Conservation (phyloP, 1,284 basidiomycete genomes). For the Phellinidium pouzarii region DNA sequence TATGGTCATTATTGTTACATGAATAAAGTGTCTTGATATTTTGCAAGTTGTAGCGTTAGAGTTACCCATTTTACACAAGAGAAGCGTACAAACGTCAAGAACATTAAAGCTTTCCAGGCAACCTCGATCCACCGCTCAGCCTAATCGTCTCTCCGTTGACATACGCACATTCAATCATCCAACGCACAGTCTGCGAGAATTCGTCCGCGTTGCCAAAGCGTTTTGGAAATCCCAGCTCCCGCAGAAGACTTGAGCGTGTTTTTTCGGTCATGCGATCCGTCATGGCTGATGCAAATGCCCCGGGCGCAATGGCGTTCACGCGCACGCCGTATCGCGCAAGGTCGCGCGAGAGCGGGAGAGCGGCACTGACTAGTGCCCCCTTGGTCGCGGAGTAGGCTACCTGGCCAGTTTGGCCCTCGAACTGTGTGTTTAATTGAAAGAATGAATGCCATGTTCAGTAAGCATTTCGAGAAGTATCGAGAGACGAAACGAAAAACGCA, state of each 20-base stretch:
- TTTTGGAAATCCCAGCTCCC: slow-evolving; percentile 37
- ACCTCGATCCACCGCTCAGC: slow-evolving; percentile 38
- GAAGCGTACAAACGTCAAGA: no score
- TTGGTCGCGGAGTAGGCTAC: slow-evolving; percentile 48
- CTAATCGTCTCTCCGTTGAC: slow-evolving; percentile 53
- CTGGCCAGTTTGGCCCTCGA: slow-evolving; percentile 45
- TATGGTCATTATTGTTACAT: neutral
- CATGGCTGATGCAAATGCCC: slow-evolving; percentile 43
- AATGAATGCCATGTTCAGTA: no score
- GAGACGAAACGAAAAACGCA: slow-evolving; percentile 26
- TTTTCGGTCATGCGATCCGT: slow-evolving; percentile 32
- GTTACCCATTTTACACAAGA: no score
- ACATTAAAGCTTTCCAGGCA: slow-evolving; percentile 33
- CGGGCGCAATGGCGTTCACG: slow-evolving; percentile 47
- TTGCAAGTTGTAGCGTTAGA: no score
- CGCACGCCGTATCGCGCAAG: slow-evolving; percentile 44
- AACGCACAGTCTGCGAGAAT: slow-evolving; percentile 46
- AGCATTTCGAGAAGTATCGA: neutral
- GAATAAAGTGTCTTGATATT: neutral
- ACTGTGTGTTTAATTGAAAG: slow-evolving; percentile 26
- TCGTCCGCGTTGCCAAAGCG: slow-evolving; percentile 42
- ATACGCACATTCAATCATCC: slow-evolving; percentile 45
- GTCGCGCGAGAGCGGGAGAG: slow-evolving; percentile 49
- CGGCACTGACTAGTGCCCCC: slow-evolving; percentile 47
- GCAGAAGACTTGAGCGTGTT: slow-evolving; percentile 26